phyloP scores from a whole-genome alignment of 345 rosid species.

The Salix caprea region DNA sequence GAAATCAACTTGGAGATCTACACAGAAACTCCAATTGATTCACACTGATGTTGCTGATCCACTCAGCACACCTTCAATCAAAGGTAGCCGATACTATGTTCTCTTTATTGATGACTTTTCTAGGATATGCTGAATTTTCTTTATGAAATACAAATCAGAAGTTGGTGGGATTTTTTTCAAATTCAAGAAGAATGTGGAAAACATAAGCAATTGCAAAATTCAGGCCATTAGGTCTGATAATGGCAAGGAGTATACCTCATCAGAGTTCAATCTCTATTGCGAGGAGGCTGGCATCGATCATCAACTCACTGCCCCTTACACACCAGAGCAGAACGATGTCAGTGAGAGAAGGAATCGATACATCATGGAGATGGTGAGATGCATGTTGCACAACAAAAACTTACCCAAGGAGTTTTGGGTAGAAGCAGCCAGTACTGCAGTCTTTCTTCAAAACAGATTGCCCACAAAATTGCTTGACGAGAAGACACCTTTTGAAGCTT shows the following conservation, averaged over 20 bases:
- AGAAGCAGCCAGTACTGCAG: neutral
- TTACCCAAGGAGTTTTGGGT: neutral
- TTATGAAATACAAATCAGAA: too few species aligned
- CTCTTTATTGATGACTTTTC: too few species aligned
- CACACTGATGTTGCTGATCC: too few species aligned
- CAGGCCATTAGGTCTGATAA: neutral
- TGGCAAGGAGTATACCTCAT: neutral
- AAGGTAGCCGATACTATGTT: too few species aligned
- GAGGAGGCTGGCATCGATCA: conserved; percentile 3
- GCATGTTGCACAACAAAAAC: neutral
- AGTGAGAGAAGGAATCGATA: neutral
- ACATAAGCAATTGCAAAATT: neutral
- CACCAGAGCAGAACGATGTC: neutral
- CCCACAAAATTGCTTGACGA: neutral
- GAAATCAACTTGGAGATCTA: too few species aligned
- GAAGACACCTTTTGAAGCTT: neutral
- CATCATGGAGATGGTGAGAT: neutral
- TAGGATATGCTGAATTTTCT: too few species aligned
- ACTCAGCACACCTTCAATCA: too few species aligned
- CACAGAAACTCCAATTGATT: too few species aligned
- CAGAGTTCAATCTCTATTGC: neutral
- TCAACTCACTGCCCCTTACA: conserved; percentile 4
- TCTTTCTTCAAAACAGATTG: neutral
- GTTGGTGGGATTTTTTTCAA: too few species aligned
- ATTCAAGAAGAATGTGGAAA: conserved; percentile 4